These are phyloP conservation scores for Mycena leptocephala DNA, from an alignment of 768 basidiomycete genomes.

Conservation along the genomic window DNA sequence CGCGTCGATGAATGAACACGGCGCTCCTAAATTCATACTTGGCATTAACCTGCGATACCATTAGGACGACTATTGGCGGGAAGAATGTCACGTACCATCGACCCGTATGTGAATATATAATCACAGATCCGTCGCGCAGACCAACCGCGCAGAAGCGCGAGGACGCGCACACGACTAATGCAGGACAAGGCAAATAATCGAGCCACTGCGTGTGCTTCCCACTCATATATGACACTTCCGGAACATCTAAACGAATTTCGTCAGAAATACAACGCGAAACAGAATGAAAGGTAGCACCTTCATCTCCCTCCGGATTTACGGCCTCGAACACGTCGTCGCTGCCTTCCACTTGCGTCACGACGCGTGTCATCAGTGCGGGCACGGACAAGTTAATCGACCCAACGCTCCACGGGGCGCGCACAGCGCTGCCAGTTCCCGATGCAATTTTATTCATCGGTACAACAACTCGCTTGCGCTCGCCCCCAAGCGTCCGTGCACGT, in stretches of 20 bases:
- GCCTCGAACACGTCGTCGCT: conserved; percentile 82
- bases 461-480: conserved; percentile 69
- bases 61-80: conserved; percentile 5
- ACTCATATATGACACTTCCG: conserved; percentile 78
- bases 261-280: background rate
- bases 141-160: conserved; percentile 81
- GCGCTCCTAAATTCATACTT: conserved; percentile 79
- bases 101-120: conserved; percentile 89
- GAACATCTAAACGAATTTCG: conserved; percentile 58
- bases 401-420: conserved; percentile 39
- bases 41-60: conserved; percentile 78
- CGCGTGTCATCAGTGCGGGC: conserved; percentile 73
- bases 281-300: conserved; percentile 57
- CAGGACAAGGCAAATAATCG: conserved; percentile 87
- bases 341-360: conserved; percentile 74
- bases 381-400: conserved; percentile 63
- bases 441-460: conserved; percentile 72
- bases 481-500: conserved; percentile 74
- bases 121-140: conserved; percentile 85
- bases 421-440: conserved; percentile 29
- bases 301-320: conserved; percentile 78
- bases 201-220: conserved; percentile 88
- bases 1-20: conserved; percentile 79
- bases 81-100: conserved; percentile 72
- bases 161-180: conserved; percentile 78